Percentiles rank a stretch among this genome's conserved stretches.
Evolutionary conservation across 1,139 yeast genomes (phyloP).

Genomic region (Sugiyamaella grinbergsii): DNA sequence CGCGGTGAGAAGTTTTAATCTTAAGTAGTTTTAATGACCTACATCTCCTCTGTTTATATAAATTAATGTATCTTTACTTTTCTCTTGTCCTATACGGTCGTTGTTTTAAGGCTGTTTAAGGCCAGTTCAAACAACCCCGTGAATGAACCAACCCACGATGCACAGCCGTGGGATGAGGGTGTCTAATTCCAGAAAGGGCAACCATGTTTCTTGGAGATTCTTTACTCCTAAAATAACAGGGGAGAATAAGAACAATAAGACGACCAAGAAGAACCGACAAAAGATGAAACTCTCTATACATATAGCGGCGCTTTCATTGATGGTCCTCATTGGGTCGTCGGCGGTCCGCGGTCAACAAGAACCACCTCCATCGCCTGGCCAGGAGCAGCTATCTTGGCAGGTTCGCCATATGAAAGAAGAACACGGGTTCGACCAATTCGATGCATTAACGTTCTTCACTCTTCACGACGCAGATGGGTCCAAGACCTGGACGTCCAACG

Average conservation of each 20-base stretch:
- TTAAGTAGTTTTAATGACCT: too few species aligned
- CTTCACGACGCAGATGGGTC: conserved; percentile 69
- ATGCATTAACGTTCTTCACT: conserved; percentile 75
- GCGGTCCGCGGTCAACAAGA: too few species aligned
- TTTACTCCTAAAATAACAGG: neutral
- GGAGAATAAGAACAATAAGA: neutral
- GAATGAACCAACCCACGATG: too few species aligned
- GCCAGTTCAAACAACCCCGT: too few species aligned
- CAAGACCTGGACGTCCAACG: conserved; percentile 49
- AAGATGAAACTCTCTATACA: too few species aligned
- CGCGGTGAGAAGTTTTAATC: conserved; percentile 57
- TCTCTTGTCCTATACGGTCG: too few species aligned
- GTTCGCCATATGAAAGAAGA: conserved; percentile 82
- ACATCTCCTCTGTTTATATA: conserved; percentile 8
- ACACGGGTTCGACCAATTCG: conserved; percentile 74
- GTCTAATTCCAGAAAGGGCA: conserved; percentile 2
- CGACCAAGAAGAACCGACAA: neutral
- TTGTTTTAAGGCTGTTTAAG: too few species aligned
- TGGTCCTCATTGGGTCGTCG: too few species aligned
- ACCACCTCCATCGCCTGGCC: too few species aligned
- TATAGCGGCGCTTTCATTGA: too few species aligned
- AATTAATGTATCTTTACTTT: too few species aligned
- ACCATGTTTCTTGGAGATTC: conserved; percentile 4
- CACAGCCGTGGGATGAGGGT: conserved; percentile 14
- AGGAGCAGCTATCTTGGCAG: conserved; percentile 39